Base-by-base conservation (phyloP, 2,329 filamentous ascomycete species). In the Parastagonospora nodorum region DNA sequence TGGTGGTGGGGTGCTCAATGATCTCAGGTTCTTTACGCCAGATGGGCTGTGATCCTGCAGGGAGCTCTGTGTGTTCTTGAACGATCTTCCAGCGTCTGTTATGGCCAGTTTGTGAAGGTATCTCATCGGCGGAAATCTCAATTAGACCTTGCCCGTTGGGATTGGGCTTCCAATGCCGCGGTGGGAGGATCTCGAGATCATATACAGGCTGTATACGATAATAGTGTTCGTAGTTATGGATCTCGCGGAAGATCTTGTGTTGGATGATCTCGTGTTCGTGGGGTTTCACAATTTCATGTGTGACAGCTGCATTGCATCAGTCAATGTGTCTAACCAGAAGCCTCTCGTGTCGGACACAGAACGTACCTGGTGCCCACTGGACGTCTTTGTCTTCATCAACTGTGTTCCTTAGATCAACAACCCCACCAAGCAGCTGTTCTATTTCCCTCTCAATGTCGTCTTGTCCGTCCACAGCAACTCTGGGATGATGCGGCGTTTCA, bases 141-240 rank as follows among this genome's bases (percentile, higher is more conserved):
- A 73, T 64, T 7, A 80, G 68, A 1, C 69, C 69, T 7, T 69
- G 55, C 0, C 65, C 59, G 2, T 68, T 61, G 3, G 71, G 60
- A 12, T 68, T 58, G 4, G 73, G 76, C 2, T 80, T 69, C 65
- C 80, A 83, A 61, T 84, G 82, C 9, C 78, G 76, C 1, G 81
- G 69, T 2, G 82, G 80, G 1, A 83, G 72, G 8, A 83, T 74
- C 60, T 84, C 77, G 10, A 79, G 76, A 45, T 84, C 78, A 27
- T 79, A 73, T 16, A 84, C 74, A 2, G 82, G 82, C n/a, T 80
- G 76, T 24, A 81, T 72, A 24, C 78, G 77, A 51, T 83, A 80
- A 56, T 77, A 78, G 31, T 80, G 66, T 53, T 83, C 77, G 61
- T 84, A 75, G 30, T 77, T 78, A 67, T 84, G 82, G 30, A 82